A percentile compares a stretch with the other conserved stretches of the same genome.
phyloP scores from a whole-genome alignment of 202 grass and related monocot genomes.

The Schoenoplectus tabernaemontani region DNA sequence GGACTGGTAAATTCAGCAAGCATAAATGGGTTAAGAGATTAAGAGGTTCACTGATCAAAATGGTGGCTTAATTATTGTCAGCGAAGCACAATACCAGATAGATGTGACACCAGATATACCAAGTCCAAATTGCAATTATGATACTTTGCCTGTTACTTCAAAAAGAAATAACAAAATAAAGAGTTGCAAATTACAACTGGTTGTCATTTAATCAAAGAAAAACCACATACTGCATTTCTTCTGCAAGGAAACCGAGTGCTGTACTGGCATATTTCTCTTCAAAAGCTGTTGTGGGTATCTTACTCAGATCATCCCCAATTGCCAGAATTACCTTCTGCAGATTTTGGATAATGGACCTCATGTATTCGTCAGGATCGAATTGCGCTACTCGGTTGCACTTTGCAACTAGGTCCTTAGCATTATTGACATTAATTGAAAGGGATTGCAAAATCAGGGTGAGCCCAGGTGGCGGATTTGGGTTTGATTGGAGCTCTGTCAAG shows the following conservation, averaged over 20 bases:
- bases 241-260: background rate
- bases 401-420: slow-evolving; percentile 52
- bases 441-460: slow-evolving; percentile 35
- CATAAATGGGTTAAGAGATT: background rate
- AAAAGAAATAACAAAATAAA: background rate
- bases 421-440: slow-evolving; percentile 51
- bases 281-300: slow-evolving; percentile 42
- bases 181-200: background rate
- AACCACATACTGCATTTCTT: slow-evolving; percentile 6
- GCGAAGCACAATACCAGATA: background rate
- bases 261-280: slow-evolving; percentile 31
- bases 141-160: background rate
- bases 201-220: background rate
- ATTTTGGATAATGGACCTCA: slow-evolving; percentile 45
- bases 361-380: slow-evolving; percentile 37
- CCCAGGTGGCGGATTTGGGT: slow-evolving; percentile 15
- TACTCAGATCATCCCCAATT: slow-evolving; percentile 54
- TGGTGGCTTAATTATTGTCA: background rate
- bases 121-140: background rate
- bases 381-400: slow-evolving; percentile 33
- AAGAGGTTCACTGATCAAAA: background rate
- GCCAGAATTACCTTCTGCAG: slow-evolving; percentile 56
- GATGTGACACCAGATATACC: background rate
- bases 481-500: slow-evolving; percentile 31
- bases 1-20: background rate